Evolutionary conservation across 1,284 basidiomycete genomes (phyloP).

Genomic region (Cutaneotrichosporon cavernicola): DNA sequence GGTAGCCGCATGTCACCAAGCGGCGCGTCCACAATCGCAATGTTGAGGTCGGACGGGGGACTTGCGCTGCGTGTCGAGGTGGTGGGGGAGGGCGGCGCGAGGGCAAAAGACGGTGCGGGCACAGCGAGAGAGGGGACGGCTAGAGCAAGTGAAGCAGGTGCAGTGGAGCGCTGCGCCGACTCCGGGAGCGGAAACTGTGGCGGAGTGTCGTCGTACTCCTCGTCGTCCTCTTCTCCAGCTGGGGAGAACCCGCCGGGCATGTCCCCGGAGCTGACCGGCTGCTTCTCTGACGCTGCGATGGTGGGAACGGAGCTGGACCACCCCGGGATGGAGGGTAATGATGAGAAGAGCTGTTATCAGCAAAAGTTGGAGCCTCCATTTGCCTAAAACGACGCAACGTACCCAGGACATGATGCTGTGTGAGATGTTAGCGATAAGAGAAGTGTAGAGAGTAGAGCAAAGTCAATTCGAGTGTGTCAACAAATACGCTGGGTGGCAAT

Average conservation of each 20-base stretch:
- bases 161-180: slow-evolving; percentile 71
- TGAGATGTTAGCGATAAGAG: not conserved
- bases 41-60: slow-evolving; percentile 44
- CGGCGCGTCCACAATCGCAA: slow-evolving; percentile 45
- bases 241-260: slow-evolving; percentile 4
- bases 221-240: slow-evolving; percentile 11
- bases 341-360: slow-evolving; percentile 15
- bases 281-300: not conserved
- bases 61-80: slow-evolving; percentile 58
- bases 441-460: not conserved
- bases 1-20: slow-evolving; percentile 49
- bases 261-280: not conserved
- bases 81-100: slow-evolving; percentile 61
- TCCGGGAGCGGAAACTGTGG: slow-evolving; percentile 78
- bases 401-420: slow-evolving; percentile 22
- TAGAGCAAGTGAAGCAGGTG: slow-evolving; percentile 26
- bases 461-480: not conserved
- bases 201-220: slow-evolving; percentile 62
- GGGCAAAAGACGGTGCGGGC: slow-evolving; percentile 35
- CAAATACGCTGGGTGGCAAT: slow-evolving; percentile 7
- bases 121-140: slow-evolving; percentile 8
- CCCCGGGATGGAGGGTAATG: slow-evolving; percentile 17
- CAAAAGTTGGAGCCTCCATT: not conserved
- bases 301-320: slow-evolving; percentile 7
- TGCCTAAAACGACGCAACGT: not conserved